These are phyloP conservation scores for Fagopyrum homotropicum DNA, from an alignment of 148 eudicot genomes.

Conservation along the genomic window DNA sequence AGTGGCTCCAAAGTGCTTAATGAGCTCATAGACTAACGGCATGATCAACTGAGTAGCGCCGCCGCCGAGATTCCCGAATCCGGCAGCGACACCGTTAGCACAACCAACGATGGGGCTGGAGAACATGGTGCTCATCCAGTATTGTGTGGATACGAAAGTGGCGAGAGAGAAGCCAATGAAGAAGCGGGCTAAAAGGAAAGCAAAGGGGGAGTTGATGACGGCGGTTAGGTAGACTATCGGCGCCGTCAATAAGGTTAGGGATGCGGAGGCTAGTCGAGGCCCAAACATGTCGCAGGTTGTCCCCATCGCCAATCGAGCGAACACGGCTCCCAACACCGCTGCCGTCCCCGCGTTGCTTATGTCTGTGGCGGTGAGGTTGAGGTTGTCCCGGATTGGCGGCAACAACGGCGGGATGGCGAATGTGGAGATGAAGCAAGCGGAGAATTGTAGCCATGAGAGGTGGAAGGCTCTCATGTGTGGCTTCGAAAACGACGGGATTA, in stretches of 20 bases:
- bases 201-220: slow-evolving; percentile 14
- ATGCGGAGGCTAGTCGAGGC: slow-evolving; percentile 24
- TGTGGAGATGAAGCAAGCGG: slow-evolving; percentile 45
- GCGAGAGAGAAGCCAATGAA: slow-evolving; percentile 45
- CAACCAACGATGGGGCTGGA: slow-evolving; percentile 29
- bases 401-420: slow-evolving; percentile 60
- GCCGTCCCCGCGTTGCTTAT: slow-evolving; percentile 36
- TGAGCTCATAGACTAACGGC: slow-evolving; percentile 33
- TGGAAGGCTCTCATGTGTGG: slow-evolving; percentile 57
- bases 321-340: slow-evolving; percentile 38
- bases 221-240: slow-evolving; percentile 25
- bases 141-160: slow-evolving; percentile 50
- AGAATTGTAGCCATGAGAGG: slow-evolving; percentile 54
- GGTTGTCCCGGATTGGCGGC: slow-evolving; percentile 44
- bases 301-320: slow-evolving; percentile 54
- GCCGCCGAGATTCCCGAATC: slow-evolving; percentile 49
- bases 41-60: slow-evolving; percentile 45
- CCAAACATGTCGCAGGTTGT: slow-evolving; percentile 44
- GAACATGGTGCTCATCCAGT: slow-evolving; percentile 62
- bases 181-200: slow-evolving; percentile 34
- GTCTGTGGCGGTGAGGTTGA: slow-evolving; percentile 32
- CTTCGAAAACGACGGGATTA: slow-evolving; percentile 26
- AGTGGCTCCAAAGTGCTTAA: slow-evolving; percentile 16
- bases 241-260: slow-evolving; percentile 28
- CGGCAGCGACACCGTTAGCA: slow-evolving; percentile 19